Evolutionary conservation across 306 rosid genomes (phyloP).

Genomic region (Cicer bijugum): DNA sequence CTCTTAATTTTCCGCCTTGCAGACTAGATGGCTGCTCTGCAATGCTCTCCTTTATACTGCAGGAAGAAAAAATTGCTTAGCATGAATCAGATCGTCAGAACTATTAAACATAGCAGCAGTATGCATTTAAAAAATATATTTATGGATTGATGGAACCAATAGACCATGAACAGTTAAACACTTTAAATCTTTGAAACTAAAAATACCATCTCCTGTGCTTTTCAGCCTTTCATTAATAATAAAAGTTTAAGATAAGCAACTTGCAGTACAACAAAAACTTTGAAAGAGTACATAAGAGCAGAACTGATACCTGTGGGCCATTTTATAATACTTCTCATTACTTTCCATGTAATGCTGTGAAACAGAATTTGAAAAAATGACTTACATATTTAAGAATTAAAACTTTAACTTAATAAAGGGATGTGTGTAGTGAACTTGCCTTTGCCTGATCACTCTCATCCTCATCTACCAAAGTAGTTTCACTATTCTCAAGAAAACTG

Average conservation of each 20-base stretch:
- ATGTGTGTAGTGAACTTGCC: slow-evolving; percentile 55
- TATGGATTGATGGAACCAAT: slow-evolving; percentile 40
- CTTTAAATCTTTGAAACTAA: slow-evolving; percentile 2
- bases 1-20: slow-evolving; percentile 87
- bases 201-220: neutral
- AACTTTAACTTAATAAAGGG: slow-evolving; percentile 32
- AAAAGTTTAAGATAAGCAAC: slow-evolving; percentile 15
- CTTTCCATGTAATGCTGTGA: slow-evolving; percentile 98
- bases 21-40: slow-evolving; percentile 86
- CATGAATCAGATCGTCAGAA: slow-evolving; percentile 17
- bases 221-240: slow-evolving; percentile 9
- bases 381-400: slow-evolving; percentile 22
- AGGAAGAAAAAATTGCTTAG: slow-evolving; percentile 33
- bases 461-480: slow-evolving; percentile 73
- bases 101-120: slow-evolving; percentile 14
- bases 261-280: slow-evolving; percentile 34
- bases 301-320: slow-evolving; percentile 90
- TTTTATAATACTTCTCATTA: slow-evolving; percentile 97
- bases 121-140: neutral
- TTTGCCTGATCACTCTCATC: slow-evolving; percentile 99
- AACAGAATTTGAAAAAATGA: slow-evolving; percentile 47
- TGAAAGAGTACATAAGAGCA: slow-evolving; percentile 40
- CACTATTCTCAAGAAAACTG: slow-evolving; percentile 64
- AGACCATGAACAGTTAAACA: slow-evolving; percentile 22
- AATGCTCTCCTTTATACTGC: slow-evolving; percentile 94